Base-by-base conservation (phyloP, 2,329 filamentous ascomycete genomes). In the Chaetomium sp. region DNA sequence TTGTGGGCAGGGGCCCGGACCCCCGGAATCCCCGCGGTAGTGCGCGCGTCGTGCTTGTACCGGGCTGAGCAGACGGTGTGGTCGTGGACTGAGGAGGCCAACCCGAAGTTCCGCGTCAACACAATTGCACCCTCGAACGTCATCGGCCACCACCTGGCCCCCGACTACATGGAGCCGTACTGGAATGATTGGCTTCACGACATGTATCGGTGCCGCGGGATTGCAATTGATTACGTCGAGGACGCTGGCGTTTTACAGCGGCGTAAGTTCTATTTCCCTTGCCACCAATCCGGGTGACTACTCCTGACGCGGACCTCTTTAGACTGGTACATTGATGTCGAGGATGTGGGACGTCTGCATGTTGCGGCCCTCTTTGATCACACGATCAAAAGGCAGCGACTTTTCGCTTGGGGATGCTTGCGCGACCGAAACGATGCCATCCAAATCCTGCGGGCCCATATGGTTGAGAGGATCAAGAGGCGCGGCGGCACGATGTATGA, bases 301-400 rank as follows among this genome's bases (percentile, higher is more conserved):
- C 40, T 12, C 5, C 14, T 11, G 12, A 12, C 14, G 11, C 14
- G 40, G 8, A 12, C 37, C 37, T 40, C 12, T 40, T 9, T 40
- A 49, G 49, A 56, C 6, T 46, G 49, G 54, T 50, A 54, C 53
- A 58, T 67, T 8, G 62, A 68, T 47, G 64, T 69, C 6, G 58
- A 64, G 52, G 67, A 71, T 51, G 53, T 55, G 5, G 68, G 64
- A 1, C 49, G 62, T 32, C 54, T 70, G 12, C 68, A 71, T 41
- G 60, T 70, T 3, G 66, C 65, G 1, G 64, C 64, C 6, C 49
- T 68, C 3, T 57, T 66, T 6, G 62, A 68, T 27, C 58, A 64
- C 2, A 61, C 65, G 3, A 60, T 69, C 3, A 46, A 62, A 34
- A 61, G 61, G 11, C 55, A 60, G 43, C 66, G 69, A 5, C 41